These are phyloP conservation scores for Globisporangium abappressorium DNA, from an alignment of 352 stramenopile species.

Conservation along the genomic window DNA sequence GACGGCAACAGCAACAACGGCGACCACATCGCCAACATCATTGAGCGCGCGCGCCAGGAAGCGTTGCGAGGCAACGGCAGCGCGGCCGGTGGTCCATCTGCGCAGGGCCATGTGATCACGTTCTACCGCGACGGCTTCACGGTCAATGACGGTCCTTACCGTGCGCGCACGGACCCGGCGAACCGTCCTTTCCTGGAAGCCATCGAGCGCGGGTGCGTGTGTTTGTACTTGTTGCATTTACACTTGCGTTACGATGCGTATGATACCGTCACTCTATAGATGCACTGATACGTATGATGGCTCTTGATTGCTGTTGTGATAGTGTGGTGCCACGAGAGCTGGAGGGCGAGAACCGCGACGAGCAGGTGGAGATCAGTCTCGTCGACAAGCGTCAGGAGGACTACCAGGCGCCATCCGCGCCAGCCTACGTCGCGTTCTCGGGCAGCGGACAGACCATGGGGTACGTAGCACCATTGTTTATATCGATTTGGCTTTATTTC, in stretches of 20 bases:
- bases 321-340: slow-evolving; percentile 74
- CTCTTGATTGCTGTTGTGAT: not conserved
- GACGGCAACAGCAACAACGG: slow-evolving; percentile 27
- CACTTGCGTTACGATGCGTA: not conserved
- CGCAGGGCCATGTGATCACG: slow-evolving; percentile 68
- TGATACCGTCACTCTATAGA: not conserved
- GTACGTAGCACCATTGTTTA: slow-evolving; percentile 12
- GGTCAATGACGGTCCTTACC: slow-evolving; percentile 77
- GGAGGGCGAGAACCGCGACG: slow-evolving; percentile 59
- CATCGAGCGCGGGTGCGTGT: slow-evolving; percentile 60
- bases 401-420: slow-evolving; percentile 61
- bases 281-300: slow-evolving; percentile 1
- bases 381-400: slow-evolving; percentile 86
- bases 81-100: slow-evolving; percentile 11
- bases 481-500: not conserved
- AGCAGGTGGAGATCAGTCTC: slow-evolving; percentile 79
- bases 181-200: slow-evolving; percentile 81
- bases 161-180: slow-evolving; percentile 53
- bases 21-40: slow-evolving; percentile 80
- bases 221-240: not conserved
- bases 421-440: slow-evolving; percentile 86
- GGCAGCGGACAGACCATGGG: slow-evolving; percentile 83
- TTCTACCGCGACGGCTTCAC: slow-evolving; percentile 88
- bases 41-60: slow-evolving; percentile 74
- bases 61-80: slow-evolving; percentile 28